These are phyloP conservation scores for Diplodia scrobiculata DNA, from an alignment of 2,329 filamentous ascomycete species.

Conservation along the genomic window DNA sequence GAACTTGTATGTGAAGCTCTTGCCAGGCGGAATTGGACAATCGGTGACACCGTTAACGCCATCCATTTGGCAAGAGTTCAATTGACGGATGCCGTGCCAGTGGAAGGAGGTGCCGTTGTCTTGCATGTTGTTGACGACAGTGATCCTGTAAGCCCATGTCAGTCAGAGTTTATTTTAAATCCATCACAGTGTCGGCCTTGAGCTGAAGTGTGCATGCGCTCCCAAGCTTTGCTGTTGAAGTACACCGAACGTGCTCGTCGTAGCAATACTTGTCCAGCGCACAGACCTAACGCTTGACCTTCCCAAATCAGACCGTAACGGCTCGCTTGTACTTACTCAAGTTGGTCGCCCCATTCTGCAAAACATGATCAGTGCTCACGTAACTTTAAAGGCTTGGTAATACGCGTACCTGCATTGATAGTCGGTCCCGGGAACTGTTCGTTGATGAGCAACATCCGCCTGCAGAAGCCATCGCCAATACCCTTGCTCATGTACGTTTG, in stretches of 20 bases:
- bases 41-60: constrained; percentile 56
- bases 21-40: constrained; percentile 38
- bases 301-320: not conserved
- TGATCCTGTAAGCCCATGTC: constrained; percentile 13
- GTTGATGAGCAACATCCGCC: constrained; percentile 47
- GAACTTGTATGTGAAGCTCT: constrained; percentile 56
- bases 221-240: not conserved
- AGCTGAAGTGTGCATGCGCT: not conserved
- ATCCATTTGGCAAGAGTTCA: constrained; percentile 58
- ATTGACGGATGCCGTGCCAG: constrained; percentile 63
- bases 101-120: constrained; percentile 65
- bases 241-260: not conserved
- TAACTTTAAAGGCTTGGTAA: constrained; percentile 40
- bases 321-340: constrained; percentile 38
- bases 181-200: not conserved
- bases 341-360: constrained; percentile 50
- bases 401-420: constrained; percentile 56
- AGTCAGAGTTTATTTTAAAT: constrained; percentile 6
- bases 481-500: constrained; percentile 34
- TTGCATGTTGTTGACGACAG: constrained; percentile 56
- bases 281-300: not conserved
- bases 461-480: constrained; percentile 37
- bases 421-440: constrained; percentile 67
- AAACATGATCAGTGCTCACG: constrained; percentile 1
- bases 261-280: not conserved